Conservation (phyloP, 2,329 filamentous ascomycete species). For the Pestalotiopsis sp. region DNA sequence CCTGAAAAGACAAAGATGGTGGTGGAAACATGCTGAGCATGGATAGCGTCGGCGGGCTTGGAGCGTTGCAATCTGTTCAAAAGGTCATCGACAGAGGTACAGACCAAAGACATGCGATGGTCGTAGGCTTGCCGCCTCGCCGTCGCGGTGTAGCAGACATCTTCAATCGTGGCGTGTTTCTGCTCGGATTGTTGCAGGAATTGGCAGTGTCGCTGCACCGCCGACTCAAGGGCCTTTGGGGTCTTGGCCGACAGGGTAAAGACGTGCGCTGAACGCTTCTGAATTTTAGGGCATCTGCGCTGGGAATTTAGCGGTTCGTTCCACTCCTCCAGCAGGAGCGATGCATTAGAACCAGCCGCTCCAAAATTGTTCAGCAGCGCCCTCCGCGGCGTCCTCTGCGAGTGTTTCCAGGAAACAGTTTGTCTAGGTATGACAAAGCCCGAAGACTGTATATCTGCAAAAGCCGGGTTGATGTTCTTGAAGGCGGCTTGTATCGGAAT, state of each 20-base stretch:
- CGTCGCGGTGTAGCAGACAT: constrained; percentile 22
- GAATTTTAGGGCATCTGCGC: not conserved
- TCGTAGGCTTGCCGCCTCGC: constrained; percentile 18
- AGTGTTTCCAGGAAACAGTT: constrained; percentile 7
- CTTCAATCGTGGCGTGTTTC: constrained; percentile 10
- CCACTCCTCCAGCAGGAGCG: constrained; percentile 19
- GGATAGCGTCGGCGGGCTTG: not conserved
- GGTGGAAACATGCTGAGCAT: not conserved
- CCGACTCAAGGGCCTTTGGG: constrained; percentile 10
- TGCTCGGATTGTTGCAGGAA: constrained; percentile 11
- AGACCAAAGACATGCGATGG: constrained; percentile 14
- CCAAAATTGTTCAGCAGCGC: constrained; percentile 36
- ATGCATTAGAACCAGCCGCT: constrained; percentile 30
- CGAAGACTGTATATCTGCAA: constrained; percentile 16
- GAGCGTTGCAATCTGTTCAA: not conserved
- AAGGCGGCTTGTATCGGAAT: constrained; percentile 27
- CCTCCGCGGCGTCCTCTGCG: constrained; percentile 12
- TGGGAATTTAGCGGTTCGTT: not conserved
- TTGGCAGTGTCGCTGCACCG: constrained; percentile 12
- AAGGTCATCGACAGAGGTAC: constrained; percentile 12
- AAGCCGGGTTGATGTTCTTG: constrained; percentile 27
- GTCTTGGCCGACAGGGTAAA: constrained; percentile 19
- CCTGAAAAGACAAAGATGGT: constrained; percentile 16
- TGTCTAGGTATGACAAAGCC: constrained; percentile 9
- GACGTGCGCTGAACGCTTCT: constrained; percentile 11